Percentiles rank a stretch among this genome's conserved stretches.
Evolutionary conservation across 73 alveolate species (phyloP).

Genomic region (Paramecium tetraurelia): DNA sequence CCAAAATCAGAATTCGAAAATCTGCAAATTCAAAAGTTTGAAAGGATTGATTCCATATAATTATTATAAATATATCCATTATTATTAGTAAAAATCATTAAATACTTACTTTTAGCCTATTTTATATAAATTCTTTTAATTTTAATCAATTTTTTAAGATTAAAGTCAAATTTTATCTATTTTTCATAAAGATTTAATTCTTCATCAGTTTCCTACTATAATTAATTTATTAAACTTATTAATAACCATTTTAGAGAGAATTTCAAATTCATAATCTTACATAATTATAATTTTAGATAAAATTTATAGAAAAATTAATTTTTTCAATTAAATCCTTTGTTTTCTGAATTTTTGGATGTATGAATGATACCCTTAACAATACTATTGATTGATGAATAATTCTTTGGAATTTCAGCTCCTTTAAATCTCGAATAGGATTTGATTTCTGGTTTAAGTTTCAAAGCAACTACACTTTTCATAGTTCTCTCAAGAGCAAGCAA

Average conservation of each 20-base stretch:
- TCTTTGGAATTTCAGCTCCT: conserved; percentile 9
- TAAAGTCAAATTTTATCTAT: too few relatives aligned
- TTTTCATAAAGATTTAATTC: not conserved
- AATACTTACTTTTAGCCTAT: not conserved
- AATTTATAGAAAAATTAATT: not conserved
- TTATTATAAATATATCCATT: not conserved
- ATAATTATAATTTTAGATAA: not conserved
- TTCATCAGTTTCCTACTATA: not conserved
- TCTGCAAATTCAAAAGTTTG: not conserved
- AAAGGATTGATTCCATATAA: not conserved
- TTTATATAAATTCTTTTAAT: not conserved
- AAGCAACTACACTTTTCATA: not conserved
- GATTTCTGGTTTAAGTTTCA: conserved; percentile 20
- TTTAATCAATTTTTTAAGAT: too few relatives aligned
- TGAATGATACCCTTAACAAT: not conserved
- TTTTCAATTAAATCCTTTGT: not conserved
- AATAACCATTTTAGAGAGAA: not conserved
- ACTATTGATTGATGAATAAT: not conserved
- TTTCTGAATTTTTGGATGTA: not conserved
- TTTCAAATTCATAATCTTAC: not conserved
- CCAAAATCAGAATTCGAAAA: conserved; percentile 25
- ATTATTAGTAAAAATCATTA: not conserved
- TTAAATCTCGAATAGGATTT: conserved; percentile 2
- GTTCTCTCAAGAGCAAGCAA: not conserved
- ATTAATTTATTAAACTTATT: not conserved